These are phyloP conservation scores for Phoma sp. DNA, from an alignment of 2,329 filamentous ascomycete species.

Conservation along the genomic window DNA sequence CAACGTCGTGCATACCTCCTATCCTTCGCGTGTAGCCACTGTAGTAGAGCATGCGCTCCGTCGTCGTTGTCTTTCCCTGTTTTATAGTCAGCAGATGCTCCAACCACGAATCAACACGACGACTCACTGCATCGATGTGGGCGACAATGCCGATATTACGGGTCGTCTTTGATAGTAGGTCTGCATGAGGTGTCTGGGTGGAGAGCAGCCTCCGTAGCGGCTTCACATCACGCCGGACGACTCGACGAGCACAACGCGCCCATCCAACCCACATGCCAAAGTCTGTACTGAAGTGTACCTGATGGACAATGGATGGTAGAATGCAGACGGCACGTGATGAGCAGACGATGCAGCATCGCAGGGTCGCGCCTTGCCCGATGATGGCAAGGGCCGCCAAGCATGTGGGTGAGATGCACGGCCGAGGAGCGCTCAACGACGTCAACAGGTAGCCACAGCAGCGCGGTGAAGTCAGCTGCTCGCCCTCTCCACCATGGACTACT, in stretches of 20 bases:
- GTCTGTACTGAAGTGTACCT: conserved; percentile 17
- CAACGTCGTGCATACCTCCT: conserved; percentile 60
- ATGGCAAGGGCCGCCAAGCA: conserved; percentile 33
- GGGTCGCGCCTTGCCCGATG: conserved; percentile 38
- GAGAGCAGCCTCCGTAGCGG: conserved; percentile 40
- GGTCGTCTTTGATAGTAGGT: conserved; percentile 69
- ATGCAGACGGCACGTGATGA: conserved; percentile 34
- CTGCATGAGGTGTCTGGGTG: conserved; percentile 25
- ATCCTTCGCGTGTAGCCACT: conserved; percentile 87
- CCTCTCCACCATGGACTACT: conserved; percentile 68
- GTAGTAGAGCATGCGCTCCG: conserved; percentile 98
- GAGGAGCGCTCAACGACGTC: conserved; percentile 19
- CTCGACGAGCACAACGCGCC: conserved; percentile 43
- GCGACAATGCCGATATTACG: conserved; percentile 98
- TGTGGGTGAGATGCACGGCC: conserved; percentile 12
- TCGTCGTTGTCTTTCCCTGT: conserved; percentile 93
- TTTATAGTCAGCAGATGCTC: conserved; percentile 7
- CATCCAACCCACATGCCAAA: conserved; percentile 45
- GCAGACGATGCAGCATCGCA: conserved; percentile 14
- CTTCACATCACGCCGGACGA: conserved; percentile 41
- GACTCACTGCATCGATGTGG: conserved; percentile 86
- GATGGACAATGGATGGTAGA: conserved; percentile 7
- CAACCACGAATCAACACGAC: neutral
- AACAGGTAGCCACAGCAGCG: conserved; percentile 26
- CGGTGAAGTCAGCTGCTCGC: conserved; percentile 30